Percentiles rank a stretch among this genome's conserved stretches.
These are phyloP conservation scores for Candolleomyces efflorescens DNA, from an alignment of 768 basidiomycete species.

Conservation along the genomic window DNA sequence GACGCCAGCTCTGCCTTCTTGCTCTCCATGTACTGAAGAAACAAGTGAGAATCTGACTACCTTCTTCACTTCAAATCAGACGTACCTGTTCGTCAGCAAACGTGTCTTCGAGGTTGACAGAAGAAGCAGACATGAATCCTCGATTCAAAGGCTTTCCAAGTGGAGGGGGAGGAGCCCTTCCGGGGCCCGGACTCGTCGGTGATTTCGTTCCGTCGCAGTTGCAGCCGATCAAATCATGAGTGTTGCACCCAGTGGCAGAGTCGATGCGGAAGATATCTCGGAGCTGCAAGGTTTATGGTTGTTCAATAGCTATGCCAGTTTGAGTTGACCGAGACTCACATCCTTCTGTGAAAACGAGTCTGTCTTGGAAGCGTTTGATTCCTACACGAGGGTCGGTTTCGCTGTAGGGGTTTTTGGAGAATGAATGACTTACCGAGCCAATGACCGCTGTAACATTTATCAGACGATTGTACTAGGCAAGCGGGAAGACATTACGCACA, in stretches of 20 bases:
- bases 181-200: not conserved
- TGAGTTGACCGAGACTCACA: constrained; percentile 37
- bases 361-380: constrained; percentile 49
- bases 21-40: constrained; percentile 55
- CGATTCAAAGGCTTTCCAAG: not conserved
- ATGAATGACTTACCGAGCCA: constrained; percentile 48
- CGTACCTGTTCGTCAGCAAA: constrained; percentile 22
- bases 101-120: constrained; percentile 14
- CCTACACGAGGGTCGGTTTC: constrained; percentile 20
- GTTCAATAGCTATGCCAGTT: not conserved
- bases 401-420: not conserved
- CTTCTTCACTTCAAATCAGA: not conserved
- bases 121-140: constrained; percentile 10
- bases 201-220: constrained; percentile 43
- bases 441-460: constrained; percentile 53
- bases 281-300: constrained; percentile 44
- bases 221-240: constrained; percentile 89
- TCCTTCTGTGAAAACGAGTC: constrained; percentile 88
- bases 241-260: constrained; percentile 75
- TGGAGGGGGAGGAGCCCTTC: not conserved
- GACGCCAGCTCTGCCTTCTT: constrained; percentile 67
- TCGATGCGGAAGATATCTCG: constrained; percentile 92
- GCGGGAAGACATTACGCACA: constrained; percentile 42
- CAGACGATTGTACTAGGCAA: not conserved
- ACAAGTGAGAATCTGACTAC: constrained; percentile 4